Conservation (phyloP, 306 rosid species). For the Adenanthera pavonina region DNA sequence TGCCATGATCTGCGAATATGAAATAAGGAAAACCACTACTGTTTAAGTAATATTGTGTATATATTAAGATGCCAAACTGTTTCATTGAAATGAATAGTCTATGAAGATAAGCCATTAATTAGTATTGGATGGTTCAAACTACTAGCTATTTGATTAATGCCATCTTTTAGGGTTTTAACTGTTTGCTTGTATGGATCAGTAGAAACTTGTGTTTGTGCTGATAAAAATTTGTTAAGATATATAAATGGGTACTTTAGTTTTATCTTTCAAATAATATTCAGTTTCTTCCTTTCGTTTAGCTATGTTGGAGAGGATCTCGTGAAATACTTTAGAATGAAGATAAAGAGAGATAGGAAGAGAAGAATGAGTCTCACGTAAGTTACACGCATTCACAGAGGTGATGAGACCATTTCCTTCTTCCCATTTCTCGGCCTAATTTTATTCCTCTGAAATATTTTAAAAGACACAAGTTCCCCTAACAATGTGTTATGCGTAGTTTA, state of each 20-base stretch:
- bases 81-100: not conserved
- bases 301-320: too few species aligned
- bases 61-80: not conserved
- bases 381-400: too few species aligned
- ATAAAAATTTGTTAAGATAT: not conserved
- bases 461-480: too few species aligned
- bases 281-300: not conserved
- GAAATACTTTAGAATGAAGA: too few species aligned
- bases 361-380: too few species aligned
- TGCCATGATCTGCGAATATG: constrained; percentile 24
- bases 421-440: too few species aligned
- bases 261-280: too few species aligned
- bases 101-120: not conserved
- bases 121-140: not conserved
- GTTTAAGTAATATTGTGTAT: constrained; percentile 3
- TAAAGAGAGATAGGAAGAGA: too few species aligned
- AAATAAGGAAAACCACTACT: constrained; percentile 34
- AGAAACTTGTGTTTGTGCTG: not conserved
- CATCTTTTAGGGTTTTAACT: not conserved
- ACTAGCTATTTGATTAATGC: not conserved
- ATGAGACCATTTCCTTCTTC: too few species aligned
- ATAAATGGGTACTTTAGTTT: too few species aligned
- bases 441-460: too few species aligned
- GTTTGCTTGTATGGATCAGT: not conserved
- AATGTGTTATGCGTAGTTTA: too few species aligned